Evolutionary conservation across 2,329 filamentous ascomycete genomes (phyloP).

Genomic region (Phialemoniopsis sp.): DNA sequence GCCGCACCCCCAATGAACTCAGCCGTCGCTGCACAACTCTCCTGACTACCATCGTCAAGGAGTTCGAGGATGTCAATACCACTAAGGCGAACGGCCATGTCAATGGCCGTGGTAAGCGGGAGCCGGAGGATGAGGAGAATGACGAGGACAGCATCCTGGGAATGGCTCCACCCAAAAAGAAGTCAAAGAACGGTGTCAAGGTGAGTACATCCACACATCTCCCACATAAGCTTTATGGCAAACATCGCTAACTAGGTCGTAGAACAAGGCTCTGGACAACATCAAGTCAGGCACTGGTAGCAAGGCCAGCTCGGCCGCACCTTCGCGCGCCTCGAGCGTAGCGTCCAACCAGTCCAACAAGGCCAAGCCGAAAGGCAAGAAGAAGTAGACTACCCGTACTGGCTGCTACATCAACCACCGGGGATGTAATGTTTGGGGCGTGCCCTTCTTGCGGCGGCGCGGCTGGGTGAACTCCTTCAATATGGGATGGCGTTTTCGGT

Average conservation of each 20-base stretch:
- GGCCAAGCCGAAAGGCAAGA: constrained; percentile 12
- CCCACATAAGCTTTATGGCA: too few relatives aligned
- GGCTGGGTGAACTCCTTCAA: too few relatives aligned
- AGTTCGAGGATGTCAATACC: constrained; percentile 71
- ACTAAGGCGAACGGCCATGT: constrained; percentile 36
- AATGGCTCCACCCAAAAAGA: constrained; percentile 88
- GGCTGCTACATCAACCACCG: too few relatives aligned
- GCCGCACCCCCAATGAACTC: constrained; percentile 87
- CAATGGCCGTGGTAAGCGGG: constrained; percentile 71
- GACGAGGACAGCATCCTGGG: constrained; percentile 79
- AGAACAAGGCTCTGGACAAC: constrained; percentile 93
- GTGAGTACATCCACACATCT: constrained; percentile 43
- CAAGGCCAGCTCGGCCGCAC: constrained; percentile 71
- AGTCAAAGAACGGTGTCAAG: constrained; percentile 84
- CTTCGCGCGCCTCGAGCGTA: constrained; percentile 85
- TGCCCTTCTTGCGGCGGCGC: too few relatives aligned
- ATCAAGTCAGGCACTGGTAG: constrained; percentile 68
- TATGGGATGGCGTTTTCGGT: too few relatives aligned
- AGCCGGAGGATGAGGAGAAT: constrained; percentile 75
- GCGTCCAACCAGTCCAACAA: constrained; percentile 61
- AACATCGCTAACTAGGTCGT: constrained; percentile 6
- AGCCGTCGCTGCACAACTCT: constrained; percentile 90
- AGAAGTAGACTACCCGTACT: constrained; percentile 8
- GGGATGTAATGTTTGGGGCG: too few relatives aligned
- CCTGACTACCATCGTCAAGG: constrained; percentile 88